Evolutionary conservation across 2,329 filamentous ascomycete species (phyloP), one percentile per base, ranked within the genome.

Genomic region (Seiridium cupressi): DNA sequence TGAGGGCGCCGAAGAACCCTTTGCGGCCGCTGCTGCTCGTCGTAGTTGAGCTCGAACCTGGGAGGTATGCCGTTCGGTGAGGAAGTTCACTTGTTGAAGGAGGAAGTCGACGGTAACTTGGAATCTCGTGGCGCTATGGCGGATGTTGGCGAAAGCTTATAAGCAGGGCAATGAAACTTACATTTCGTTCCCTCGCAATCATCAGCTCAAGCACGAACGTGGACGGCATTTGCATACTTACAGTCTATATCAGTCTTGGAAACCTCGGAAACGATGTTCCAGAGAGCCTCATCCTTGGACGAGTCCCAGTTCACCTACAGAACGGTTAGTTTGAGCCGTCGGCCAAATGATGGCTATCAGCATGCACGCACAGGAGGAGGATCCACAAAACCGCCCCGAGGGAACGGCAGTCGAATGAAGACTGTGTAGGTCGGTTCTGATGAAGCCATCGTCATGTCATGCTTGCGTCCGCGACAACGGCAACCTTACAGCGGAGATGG

Each of bases 41-140:
- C 91, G 87, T 80, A 98, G 92, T 76, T 97, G 93, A 26, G 91
- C 93, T 65, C 92, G 87, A 53, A 98, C 91, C 72, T 97, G 92
- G 0, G 91, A 91, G 35, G 96, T 85, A 77, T 98, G 92, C 56
- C 91, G 84, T 72, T 98, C 93, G 70, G 95, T 97, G 5, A 98
- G 85, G 85, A 93, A 97, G 74, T 92, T 93, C 64, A 93, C 93
- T 76, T 99, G 93, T 72, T 97, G 92, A 13, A 97, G 85, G 38
- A 99, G 83, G 70, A 98, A 98, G 46, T 92, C 84, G 60, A 96
- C 86, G 34, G 91, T 89, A 26, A 97, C 94, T 63, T 93, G 85
- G 75, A 97, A 97, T 51, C 86, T 82, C 57, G 84, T 81, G 51
- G 71, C 71, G 91, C 92, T 70, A 89, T 90, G 66, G 7, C 61